Evolutionary conservation across 2,329 filamentous ascomycete species (phyloP).

Genomic region (Ophiostoma novo-ulmi): DNA sequence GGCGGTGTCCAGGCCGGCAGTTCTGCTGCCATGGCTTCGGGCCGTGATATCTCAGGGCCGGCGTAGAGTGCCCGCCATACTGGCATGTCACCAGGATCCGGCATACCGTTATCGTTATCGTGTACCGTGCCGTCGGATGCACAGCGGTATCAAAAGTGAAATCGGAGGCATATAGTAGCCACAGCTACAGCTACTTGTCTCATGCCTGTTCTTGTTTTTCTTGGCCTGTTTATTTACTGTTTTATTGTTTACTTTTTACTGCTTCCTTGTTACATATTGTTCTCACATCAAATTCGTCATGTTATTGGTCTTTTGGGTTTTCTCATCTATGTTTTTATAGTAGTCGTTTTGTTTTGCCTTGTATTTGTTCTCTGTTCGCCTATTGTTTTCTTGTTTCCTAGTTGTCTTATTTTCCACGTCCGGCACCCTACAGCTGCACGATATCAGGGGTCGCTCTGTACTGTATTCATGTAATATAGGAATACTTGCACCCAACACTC

Average conservation of each 20-base stretch:
- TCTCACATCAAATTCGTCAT: conserved; percentile 3
- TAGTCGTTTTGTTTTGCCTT: neutral
- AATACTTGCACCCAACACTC: neutral
- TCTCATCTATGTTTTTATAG: neutral
- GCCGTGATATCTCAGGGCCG: conserved; percentile 45
- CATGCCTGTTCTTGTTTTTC: neutral
- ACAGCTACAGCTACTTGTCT: neutral
- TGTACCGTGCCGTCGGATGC: neutral
- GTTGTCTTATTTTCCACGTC: neutral
- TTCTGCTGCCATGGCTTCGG: conserved; percentile 45
- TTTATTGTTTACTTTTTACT: conserved; percentile 10
- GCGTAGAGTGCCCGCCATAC: conserved; percentile 22
- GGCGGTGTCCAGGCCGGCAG: conserved; percentile 28
- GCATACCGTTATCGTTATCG: neutral
- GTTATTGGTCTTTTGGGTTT: conserved; percentile 8
- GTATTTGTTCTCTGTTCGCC: neutral
- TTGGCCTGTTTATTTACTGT: neutral
- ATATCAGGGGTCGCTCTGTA: neutral
- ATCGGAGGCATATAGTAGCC: neutral
- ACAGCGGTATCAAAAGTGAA: conserved; percentile 2
- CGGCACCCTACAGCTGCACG: neutral
- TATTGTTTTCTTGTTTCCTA: neutral
- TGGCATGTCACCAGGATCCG: neutral
- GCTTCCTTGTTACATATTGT: conserved; percentile 13
- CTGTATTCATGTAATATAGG: neutral